Evolutionary conservation across 2,329 filamentous ascomycete genomes (phyloP), one percentile per base, ranked within the genome.

Genomic region (Ilyonectria robusta): DNA sequence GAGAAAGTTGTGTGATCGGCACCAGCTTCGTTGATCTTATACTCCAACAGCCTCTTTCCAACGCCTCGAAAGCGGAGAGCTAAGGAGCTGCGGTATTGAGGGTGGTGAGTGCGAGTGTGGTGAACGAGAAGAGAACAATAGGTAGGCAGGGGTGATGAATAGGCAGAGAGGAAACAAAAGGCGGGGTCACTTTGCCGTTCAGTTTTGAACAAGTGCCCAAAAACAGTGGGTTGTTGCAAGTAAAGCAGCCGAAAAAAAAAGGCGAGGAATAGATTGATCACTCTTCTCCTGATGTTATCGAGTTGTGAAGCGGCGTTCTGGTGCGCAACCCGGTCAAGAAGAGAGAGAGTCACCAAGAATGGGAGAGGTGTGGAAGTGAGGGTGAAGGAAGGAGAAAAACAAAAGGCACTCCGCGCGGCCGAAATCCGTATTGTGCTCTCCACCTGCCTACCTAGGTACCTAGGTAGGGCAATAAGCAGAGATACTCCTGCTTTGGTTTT

Each of bases 401-500:
- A 59, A 57, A 29, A 46, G 65, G 23, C 13, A 15, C 48, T 19
- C 35, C 54, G 47, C 47, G 42, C 21, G 46, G 23, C 26, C 26
- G 48, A 47, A 15, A 42, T 54, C 15, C 13, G 33, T 61, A 56
- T 65, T 67, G 51, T 58, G 5, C 26, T 26, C 26, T 26, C 26
- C 26, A 26, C 26, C 26, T 26, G 6, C 26, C 26, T 26, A 26
- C 26, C 26, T 26, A 26, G 26, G 26, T 6, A 26, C 58, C 40
- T 33, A 47, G 55, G 44, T 33, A 47, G 37, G 35, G 51, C 42
- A n/a, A 51, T 44, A 44, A 53, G 59, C 44, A 17, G 31, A 42
- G 15, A 8, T 42, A 46, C 57, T 26, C 26, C 19, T 2, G 5
- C 40, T 7, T 4, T 15, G 17, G 23, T 13, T 19, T 15, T 42